Evolutionary conservation across 768 basidiomycete genomes (phyloP).

Genomic region (Vararia minispora): DNA sequence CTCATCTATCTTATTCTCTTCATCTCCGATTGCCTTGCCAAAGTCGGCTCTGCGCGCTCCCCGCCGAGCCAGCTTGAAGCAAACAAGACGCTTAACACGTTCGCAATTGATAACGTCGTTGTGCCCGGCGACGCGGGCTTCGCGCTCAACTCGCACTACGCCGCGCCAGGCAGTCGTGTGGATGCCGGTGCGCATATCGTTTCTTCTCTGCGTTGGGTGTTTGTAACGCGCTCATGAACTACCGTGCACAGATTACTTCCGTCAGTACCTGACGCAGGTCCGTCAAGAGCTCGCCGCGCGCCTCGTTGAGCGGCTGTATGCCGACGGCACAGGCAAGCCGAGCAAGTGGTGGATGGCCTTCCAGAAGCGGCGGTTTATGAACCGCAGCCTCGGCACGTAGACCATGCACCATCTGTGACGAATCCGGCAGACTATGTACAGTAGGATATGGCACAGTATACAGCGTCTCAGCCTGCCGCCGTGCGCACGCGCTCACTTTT

Average conservation of each 20-base stretch:
- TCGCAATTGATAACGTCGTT: slow-evolving; percentile 87
- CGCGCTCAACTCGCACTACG: slow-evolving; percentile 86
- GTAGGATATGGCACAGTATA: neutral
- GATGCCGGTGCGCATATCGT: slow-evolving; percentile 58
- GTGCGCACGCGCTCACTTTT: slow-evolving; percentile 16
- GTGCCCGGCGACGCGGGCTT: slow-evolving; percentile 96
- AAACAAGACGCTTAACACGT: slow-evolving; percentile 76
- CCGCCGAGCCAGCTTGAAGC: slow-evolving; percentile 76
- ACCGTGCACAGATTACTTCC: slow-evolving; percentile 60
- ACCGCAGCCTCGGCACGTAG: slow-evolving; percentile 71
- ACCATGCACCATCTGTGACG: slow-evolving; percentile 2
- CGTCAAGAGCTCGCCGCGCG: slow-evolving; percentile 87
- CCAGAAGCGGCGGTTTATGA: slow-evolving; percentile 96
- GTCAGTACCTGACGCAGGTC: slow-evolving; percentile 85
- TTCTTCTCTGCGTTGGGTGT: neutral
- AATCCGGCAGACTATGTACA: slow-evolving; percentile 10
- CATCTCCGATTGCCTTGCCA: slow-evolving; percentile 93
- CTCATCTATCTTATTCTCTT: slow-evolving; percentile 97
- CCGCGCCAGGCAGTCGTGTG: slow-evolving; percentile 58
- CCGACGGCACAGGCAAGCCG: slow-evolving; percentile 86
- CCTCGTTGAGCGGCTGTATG: slow-evolving; percentile 81
- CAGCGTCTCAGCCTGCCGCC: neutral
- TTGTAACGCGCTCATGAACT: neutral
- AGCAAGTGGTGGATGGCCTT: slow-evolving; percentile 99
- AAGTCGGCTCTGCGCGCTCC: slow-evolving; percentile 64